phyloP scores from a whole-genome alignment of 106 monocot genomes.

The Iris macrosiphon region DNA sequence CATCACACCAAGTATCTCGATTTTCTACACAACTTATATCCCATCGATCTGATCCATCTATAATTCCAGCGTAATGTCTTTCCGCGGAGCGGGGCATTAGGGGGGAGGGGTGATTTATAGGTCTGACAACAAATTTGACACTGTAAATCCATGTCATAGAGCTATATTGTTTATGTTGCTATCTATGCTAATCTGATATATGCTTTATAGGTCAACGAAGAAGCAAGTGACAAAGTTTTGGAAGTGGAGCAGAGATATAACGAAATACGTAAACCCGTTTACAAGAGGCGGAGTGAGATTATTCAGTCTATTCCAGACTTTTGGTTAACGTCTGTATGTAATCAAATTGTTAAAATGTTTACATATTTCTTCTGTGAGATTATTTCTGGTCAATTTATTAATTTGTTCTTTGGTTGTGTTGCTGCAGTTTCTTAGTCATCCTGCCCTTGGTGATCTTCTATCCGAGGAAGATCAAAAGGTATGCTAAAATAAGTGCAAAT shows the following conservation, averaged over 20 bases:
- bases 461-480: constrained; percentile 60
- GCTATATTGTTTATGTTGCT: not conserved
- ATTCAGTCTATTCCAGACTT: constrained; percentile 84
- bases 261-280: constrained; percentile 79
- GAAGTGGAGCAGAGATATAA: constrained; percentile 91
- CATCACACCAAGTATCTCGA: too few species aligned
- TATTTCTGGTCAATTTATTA: not conserved
- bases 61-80: too few species aligned
- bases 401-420: not conserved
- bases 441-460: constrained; percentile 47
- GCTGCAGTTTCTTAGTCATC: constrained; percentile 54
- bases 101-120: too few species aligned
- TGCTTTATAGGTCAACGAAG: constrained; percentile 55
- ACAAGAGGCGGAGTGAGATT: constrained; percentile 47
- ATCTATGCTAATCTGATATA: not conserved
- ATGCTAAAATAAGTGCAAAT: not conserved
- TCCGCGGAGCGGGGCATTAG: too few species aligned
- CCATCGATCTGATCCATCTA: too few species aligned
- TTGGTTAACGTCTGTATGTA: constrained; percentile 79
- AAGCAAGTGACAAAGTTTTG: constrained; percentile 89
- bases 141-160: too few species aligned
- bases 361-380: not conserved
- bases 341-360: not conserved
- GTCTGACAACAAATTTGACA: too few species aligned
- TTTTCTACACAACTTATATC: too few species aligned